Base-by-base conservation (phyloP, 345 rosid genomes). In the Lepidium didymum region DNA sequence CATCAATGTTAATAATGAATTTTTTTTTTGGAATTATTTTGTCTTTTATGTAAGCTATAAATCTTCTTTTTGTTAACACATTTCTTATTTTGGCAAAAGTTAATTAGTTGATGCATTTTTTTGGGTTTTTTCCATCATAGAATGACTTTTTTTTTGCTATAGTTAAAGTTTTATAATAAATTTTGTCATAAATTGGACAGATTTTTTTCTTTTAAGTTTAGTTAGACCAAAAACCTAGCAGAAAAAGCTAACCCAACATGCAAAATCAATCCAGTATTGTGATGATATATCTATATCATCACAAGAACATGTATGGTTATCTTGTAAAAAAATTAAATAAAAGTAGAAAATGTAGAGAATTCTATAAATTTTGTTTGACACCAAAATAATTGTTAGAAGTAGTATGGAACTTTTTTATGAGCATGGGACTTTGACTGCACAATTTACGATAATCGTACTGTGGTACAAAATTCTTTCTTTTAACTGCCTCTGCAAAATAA, bases 401-500 rank as follows among this genome's bases (percentile, higher is more conserved):
- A n/a, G n/a, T 35, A 55, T 33, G 14, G 46, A 38, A 23, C 23
- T 12, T 56, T 41, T 2, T 45, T 60, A 61, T 31, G 40, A 44
- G 57, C 7, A 55, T 55, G 57, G 69, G 9, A 21, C 43, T 63
- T 71, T 45, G 70, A 63, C 64, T 36, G 33, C 64, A 54, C 49
- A 43, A 36, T 61, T 70, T 70, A 34, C 56, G 7, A 21, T 33
- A n/a, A 18, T 11, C 50, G 13, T 38, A 8, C 2, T 54, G 8
- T 47, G 35, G 13, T 60, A 33, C 14, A 42, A 52, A 8, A 49
- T 70, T 62, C 49, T 27, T 55, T 71, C 1, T 15, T 62, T 63
- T 45, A 19, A 72, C 10, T 64, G 36, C 51, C 64, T 46, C 10
- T 55, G 45, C 27, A 46, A 15, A 36, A 63, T 44, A 63, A 45